Percentiles rank a stretch among this genome's conserved stretches.
Evolutionary conservation across 805 yeast species (phyloP).

Genomic region (Hanseniaspora pseudoguilliermondii): DNA sequence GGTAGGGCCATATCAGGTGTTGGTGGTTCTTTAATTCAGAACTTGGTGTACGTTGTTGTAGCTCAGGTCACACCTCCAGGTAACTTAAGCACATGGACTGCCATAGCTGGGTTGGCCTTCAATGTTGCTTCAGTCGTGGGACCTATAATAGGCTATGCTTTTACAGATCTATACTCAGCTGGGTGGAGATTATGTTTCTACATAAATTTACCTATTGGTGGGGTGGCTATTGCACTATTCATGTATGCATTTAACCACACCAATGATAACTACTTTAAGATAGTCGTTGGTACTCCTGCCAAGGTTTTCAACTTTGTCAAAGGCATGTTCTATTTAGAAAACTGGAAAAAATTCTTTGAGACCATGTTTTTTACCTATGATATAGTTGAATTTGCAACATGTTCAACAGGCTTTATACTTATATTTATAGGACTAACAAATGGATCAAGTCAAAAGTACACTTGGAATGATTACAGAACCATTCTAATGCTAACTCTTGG

Average conservation of each 20-base stretch:
- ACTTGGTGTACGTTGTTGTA: constrained; percentile 42
- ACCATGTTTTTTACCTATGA: constrained; percentile 18
- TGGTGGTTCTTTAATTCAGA: constrained; percentile 61
- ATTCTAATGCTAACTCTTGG: constrained; percentile 35
- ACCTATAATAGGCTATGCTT: constrained; percentile 56
- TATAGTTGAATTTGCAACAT: constrained; percentile 19
- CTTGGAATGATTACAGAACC: constrained; percentile 39
- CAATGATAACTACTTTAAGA: background rate
- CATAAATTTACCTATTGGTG: constrained; percentile 57
- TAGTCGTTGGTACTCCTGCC: background rate
- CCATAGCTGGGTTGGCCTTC: constrained; percentile 26
- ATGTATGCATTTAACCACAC: constrained; percentile 13
- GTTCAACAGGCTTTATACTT: constrained; percentile 19
- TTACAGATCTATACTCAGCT: constrained; percentile 34
- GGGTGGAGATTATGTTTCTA: constrained; percentile 71
- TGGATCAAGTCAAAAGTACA: constrained; percentile 49
- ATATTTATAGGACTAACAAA: constrained; percentile 20
- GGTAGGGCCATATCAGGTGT: constrained; percentile 61
- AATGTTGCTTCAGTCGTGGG: constrained; percentile 44
- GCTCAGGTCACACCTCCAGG: constrained; percentile 26
- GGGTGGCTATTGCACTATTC: constrained; percentile 23
- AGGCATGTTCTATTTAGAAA: background rate
- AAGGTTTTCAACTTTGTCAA: background rate
- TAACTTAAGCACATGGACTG: constrained; percentile 21
- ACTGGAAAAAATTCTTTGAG: background rate